phyloP scores from a whole-genome alignment of 2,329 filamentous ascomycete species.

The Colletotrichum ledebouriae region DNA sequence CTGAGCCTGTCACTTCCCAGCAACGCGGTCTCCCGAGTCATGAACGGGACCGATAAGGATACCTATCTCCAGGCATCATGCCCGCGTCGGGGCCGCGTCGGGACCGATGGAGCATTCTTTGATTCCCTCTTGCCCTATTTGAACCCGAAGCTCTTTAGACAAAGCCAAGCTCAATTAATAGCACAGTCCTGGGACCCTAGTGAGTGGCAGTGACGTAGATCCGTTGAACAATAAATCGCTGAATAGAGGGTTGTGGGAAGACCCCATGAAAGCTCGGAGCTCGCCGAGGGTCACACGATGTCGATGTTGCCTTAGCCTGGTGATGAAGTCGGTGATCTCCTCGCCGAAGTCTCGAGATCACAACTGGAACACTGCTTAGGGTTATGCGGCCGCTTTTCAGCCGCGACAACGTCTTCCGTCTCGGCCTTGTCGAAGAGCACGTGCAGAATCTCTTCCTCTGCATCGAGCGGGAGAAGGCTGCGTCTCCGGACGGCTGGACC shows the following conservation, averaged over 20 bases:
- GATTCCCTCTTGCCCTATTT: no score
- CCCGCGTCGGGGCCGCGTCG: no score
- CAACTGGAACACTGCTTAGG: constrained; percentile 25
- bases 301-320: neutral
- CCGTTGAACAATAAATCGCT: neutral
- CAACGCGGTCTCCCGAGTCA: constrained; percentile 25
- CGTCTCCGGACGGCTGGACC: neutral
- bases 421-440: constrained; percentile 56
- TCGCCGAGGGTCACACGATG: constrained; percentile 7
- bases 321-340: constrained; percentile 4
- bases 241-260: neutral
- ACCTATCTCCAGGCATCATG: neutral
- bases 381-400: constrained; percentile 58
- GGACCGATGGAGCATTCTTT: neutral
- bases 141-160: constrained; percentile 1
- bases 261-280: constrained; percentile 4
- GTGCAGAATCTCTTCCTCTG: constrained; percentile 50
- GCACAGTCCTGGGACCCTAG: constrained; percentile 18
- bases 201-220: neutral
- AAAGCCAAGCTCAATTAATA: constrained; percentile 15
- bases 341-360: neutral
- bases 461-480: constrained; percentile 18
- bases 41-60: neutral
- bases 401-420: constrained; percentile 58
- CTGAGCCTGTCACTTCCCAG: constrained; percentile 10